Base-by-base conservation (phyloP, 495 filamentous ascomycete genomes). In the Neurospora africana region DNA sequence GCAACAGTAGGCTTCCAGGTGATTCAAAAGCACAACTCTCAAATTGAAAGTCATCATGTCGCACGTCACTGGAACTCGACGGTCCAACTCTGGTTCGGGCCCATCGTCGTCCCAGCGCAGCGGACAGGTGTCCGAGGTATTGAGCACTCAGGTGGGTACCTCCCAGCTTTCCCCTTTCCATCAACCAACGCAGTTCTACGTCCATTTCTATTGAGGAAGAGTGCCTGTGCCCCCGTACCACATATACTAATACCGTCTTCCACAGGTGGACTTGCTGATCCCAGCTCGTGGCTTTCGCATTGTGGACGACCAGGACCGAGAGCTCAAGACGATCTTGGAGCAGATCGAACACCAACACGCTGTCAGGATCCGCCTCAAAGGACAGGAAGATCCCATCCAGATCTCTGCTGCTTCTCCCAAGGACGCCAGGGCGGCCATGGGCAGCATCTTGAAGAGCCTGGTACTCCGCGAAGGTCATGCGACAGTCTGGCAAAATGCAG, bases 301-400 rank as follows among this genome's bases (percentile, higher is more conserved):
- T 27, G 17, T 76, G 39, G 74, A 79, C 65, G 71, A 70, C 0
- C 35, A 61, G 30, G 73, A 77, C 39, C 40, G 61, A 23, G 72
- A 75, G n/a, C 36, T 72, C 58, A 53, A 53, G 40, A 44, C 61
- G 1, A 11, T 74, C 1, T 8, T 79, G 39, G 11, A 53, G 8
- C 75, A 75, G 19, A 74, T 79, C 15, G 70, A 71, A 17, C 6
- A 17, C 0, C 44, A 72, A 2, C 71, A 71, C 9, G 15, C 68
- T 8, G 72, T 75, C 6, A 44, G n/a, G 38, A 74, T 79, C 17
- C 33, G 73, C 33, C 38, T 39, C 11, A 43, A 44, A 7, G 72
- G 72, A 2, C 3, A 8, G 11, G 72, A 67, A 11, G 9, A 44
- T 2, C 36, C 47, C 19, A 40, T 78, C 35, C 72, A 44, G 1